Evolutionary conservation across 495 filamentous ascomycete genomes (phyloP).

Genomic region (Cercophora sp.): DNA sequence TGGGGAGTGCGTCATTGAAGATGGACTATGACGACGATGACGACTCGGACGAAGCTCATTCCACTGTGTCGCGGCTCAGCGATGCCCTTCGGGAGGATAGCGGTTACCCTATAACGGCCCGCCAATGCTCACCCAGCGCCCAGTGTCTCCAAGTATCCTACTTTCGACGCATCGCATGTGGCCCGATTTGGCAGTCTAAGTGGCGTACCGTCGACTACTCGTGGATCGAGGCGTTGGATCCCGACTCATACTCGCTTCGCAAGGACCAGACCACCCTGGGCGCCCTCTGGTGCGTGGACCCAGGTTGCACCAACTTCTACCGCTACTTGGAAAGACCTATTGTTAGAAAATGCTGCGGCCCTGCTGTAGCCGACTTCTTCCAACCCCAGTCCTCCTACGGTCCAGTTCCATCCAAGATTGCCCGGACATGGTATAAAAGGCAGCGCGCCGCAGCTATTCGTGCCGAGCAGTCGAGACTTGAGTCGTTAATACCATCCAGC

Average conservation of each 20-base stretch:
- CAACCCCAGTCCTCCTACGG: background rate
- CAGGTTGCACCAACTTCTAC: background rate
- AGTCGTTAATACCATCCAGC: too few species aligned
- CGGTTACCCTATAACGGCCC: background rate
- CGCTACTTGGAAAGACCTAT: constrained; percentile 2
- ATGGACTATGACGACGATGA: background rate
- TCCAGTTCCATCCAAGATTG: background rate
- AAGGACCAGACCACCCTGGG: background rate
- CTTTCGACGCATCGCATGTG: background rate
- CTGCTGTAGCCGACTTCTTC: background rate
- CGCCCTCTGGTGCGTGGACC: constrained; percentile 1
- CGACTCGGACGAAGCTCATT: background rate
- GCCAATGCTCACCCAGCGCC: background rate
- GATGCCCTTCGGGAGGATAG: background rate
- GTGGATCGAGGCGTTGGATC: constrained; percentile 5
- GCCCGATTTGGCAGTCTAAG: background rate
- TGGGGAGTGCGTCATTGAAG: background rate
- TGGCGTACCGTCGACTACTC: constrained; percentile 2
- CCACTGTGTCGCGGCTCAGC: background rate
- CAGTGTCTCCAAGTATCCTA: background rate
- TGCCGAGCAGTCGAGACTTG: background rate
- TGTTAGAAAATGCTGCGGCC: background rate
- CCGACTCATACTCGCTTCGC: background rate
- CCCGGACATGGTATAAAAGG: background rate
- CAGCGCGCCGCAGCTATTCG: background rate